Base-by-base conservation (phyloP, 805 yeast genomes). In the Sungouiozyma intestinalis region DNA sequence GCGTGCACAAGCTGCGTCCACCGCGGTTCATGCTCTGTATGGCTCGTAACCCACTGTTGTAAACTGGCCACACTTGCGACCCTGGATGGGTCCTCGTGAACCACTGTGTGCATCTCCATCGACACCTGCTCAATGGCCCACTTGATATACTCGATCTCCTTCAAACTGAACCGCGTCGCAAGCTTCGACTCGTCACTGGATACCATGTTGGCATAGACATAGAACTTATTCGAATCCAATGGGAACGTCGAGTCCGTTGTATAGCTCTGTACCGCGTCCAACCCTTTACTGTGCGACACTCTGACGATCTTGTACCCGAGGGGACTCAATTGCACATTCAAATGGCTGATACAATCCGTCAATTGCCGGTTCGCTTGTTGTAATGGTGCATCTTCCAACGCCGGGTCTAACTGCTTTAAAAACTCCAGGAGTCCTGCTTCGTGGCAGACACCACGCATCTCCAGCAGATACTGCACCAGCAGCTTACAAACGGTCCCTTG, bases 91-190 rank as follows among this genome's bases (percentile, higher is more conserved):
- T 34, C 19, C 1, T 15, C 21, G 13, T 15, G 27, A 20, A 18
- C 24, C 14, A 29, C 40, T 36, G 8, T 19, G 13, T 8, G 18
- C 3, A 34, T 17, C 19, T 33, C 29, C 9, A 19, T 21, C 15
- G 44, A 36, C 24, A 54, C 48, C 21, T 46, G 42, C 16, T 50
- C 51, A n/a, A 60, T 41, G 17, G 52, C 41, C 54, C 54, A 55
- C 40, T 59, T 57, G 35, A 59, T 47, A 40, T 52, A 60, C 16
- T 49, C 52, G 7, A 59, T 48, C 40, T 60, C 65, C 16, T 46
- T 50, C 6, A 46, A 44, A 8, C 47, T 46, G 44, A 55, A 54
- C 27, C 47, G 39, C 0, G 65, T 58, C 4, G 63, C 62, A n/a
- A 55, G 27, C 43, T 52, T 50, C 2, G 58, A 50, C 34, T 57